These are phyloP conservation scores for Entrophospora sp. DNA, from an alignment of 192 early-diverging fungal genomes.

Conservation along the genomic window DNA sequence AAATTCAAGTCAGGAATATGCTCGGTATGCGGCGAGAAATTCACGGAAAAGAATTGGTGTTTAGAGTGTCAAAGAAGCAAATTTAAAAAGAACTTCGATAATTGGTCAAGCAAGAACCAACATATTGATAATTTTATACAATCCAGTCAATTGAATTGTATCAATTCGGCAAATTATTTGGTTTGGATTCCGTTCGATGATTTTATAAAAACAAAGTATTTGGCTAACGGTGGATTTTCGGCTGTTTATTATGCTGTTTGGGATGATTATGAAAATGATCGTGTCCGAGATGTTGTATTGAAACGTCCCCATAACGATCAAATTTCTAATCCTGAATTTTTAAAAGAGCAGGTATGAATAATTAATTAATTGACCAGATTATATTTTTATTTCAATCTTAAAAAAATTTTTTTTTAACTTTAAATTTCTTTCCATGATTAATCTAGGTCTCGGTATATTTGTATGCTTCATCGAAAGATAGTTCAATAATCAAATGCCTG, in stretches of 20 bases:
- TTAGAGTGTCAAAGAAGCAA: background rate
- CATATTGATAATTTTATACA: slow-evolving; percentile 5
- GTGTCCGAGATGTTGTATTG: background rate
- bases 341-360: slow-evolving; percentile 4
- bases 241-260: background rate
- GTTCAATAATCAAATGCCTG: background rate
- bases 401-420: too few relatives aligned
- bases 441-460: background rate
- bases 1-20: too few relatives aligned
- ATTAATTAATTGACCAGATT: too few relatives aligned
- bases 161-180: background rate
- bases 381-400: too few relatives aligned
- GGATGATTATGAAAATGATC: background rate
- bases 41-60: background rate
- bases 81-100: background rate
- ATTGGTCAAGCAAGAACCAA: slow-evolving; percentile 6
- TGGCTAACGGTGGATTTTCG: background rate
- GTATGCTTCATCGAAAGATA: background rate
- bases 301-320: slow-evolving; percentile 1
- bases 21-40: background rate
- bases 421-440: too few relatives aligned
- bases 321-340: slow-evolving; percentile 2
- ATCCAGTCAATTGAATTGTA: background rate
- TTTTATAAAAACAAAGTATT: background rate
- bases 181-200: slow-evolving; percentile 9